Percentiles rank a stretch among this genome's conserved stretches.
Evolutionary conservation across 805 yeast genomes (phyloP).

Genomic region (Saccharomycopsis javanensis): DNA sequence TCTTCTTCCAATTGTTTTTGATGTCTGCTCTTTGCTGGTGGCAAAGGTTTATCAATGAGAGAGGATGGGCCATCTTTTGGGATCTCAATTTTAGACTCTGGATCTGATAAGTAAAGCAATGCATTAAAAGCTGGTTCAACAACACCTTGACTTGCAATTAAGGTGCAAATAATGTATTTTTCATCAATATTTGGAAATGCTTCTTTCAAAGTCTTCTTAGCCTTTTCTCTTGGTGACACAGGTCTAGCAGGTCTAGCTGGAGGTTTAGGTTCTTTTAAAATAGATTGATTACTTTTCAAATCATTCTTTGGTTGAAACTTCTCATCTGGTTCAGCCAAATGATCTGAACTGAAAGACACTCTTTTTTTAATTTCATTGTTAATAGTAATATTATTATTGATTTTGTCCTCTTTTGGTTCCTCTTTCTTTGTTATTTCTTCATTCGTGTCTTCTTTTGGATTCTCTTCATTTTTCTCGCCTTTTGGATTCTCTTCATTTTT

Average conservation of each 20-base stretch:
- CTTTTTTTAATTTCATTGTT: slow-evolving; percentile 11
- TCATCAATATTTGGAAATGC: slow-evolving; percentile 81
- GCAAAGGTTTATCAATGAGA: slow-evolving; percentile 22
- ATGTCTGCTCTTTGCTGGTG: slow-evolving; percentile 25
- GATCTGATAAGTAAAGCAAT: slow-evolving; percentile 69
- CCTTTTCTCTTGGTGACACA: slow-evolving; percentile 44
- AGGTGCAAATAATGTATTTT: slow-evolving; percentile 60
- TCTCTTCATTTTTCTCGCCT: background rate
- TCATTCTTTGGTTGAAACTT: slow-evolving; percentile 8
- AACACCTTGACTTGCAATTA: slow-evolving; percentile 77
- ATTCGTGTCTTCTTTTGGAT: slow-evolving; percentile 3
- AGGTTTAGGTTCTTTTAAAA: slow-evolving; percentile 23
- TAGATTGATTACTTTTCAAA: slow-evolving; percentile 10
- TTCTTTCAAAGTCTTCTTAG: slow-evolving; percentile 55
- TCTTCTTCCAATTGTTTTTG: slow-evolving; percentile 51
- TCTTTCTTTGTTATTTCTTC: slow-evolving; percentile 13
- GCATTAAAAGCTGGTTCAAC: slow-evolving; percentile 87
- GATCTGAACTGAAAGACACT: slow-evolving; percentile 21
- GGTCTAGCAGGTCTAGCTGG: slow-evolving; percentile 54
- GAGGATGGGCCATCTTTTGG: slow-evolving; percentile 21
- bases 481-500: background rate
- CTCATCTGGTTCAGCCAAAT: slow-evolving; percentile 19
- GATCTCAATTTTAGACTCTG: slow-evolving; percentile 30
- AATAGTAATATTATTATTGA: background rate
- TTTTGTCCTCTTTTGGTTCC: background rate